Evolutionary conservation across 768 basidiomycete genomes (phyloP), one percentile per base, ranked within the genome.

Genomic region (Lactarius hatsudake): DNA sequence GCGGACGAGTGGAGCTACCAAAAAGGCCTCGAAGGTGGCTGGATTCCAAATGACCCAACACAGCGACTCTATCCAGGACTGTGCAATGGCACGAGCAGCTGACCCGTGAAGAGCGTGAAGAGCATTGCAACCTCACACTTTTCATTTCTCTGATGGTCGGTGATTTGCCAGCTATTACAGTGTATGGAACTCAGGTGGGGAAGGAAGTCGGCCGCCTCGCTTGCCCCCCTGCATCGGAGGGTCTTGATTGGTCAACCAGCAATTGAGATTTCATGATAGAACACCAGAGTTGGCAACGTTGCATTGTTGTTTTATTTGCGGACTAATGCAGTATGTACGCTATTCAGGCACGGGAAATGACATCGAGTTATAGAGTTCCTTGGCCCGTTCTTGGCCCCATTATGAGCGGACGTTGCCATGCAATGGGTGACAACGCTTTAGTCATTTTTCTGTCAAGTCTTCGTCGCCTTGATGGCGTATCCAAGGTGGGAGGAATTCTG

Each of bases 1-100:
- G 86, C 85, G 17, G 87, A 89, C 74, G 87, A 90, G 69, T 90
- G 87, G 89, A 88, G 87, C 72, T 92, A 92, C 74, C 83, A 86
- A 76, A 85, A 82, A 71, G 90, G 90, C 5, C 75, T 91, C 15
- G 81, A 86, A 74, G 88, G 87, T 40, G 90, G 90, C 61, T 92
- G 89, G 89, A 90, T 91, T 68, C 89, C 90, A 17, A 80, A 82
- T 66, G 82, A 91, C 74, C 87, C 88, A 5, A 83, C 84, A n/a
- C 75, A 89, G 68, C 80, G 87, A 68, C 72, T 82, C 71, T 90
- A 88, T 73, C 88, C 88, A 13, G 78, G 84, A 70, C 80, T 90
- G 53, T 91, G 89, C 75, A 74, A 43, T 13, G 32, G 60, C 48
- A 38, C 30, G 32, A 56, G 54, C 34, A 63, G 32, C 34, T 57